A percentile compares a stretch with the other conserved stretches of the same genome.
Evolutionary conservation across 2,329 filamentous ascomycete species (phyloP).

Genomic region (Penicillium sclerotigenum): DNA sequence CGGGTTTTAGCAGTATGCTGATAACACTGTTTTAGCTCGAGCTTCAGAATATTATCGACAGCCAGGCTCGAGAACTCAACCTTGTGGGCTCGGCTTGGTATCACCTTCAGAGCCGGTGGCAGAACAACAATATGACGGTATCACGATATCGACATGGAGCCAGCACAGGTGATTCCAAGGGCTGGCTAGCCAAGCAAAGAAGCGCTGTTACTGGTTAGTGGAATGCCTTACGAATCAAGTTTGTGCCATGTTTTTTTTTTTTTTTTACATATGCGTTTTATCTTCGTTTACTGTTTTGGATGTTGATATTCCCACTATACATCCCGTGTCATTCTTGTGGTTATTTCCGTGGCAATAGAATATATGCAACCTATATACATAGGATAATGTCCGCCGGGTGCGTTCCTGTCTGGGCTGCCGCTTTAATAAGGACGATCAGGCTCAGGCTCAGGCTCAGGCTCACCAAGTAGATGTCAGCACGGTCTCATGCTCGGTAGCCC

Average conservation of each 20-base stretch:
- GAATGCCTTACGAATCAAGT: background rate
- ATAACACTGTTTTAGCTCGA: constrained; percentile 33
- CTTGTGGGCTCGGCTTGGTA: constrained; percentile 50
- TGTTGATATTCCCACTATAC: constrained; percentile 11
- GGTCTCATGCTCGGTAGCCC: too few relatives aligned
- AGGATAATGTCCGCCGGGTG: too few relatives aligned
- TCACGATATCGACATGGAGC: constrained; percentile 41
- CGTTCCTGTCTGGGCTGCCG: too few relatives aligned
- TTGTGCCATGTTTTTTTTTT: background rate
- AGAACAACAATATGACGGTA: constrained; percentile 43
- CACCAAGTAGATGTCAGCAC: too few relatives aligned
- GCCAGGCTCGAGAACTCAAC: constrained; percentile 43
- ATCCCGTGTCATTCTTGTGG: constrained; percentile 5
- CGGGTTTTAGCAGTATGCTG: constrained; percentile 8
- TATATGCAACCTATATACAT: too few relatives aligned
- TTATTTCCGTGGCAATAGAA: constrained; percentile 7
- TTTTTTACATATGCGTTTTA: background rate
- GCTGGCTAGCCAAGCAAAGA: constrained; percentile 47
- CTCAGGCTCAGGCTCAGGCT: too few relatives aligned
- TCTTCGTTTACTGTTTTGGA: constrained; percentile 1
- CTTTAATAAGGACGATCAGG: too few relatives aligned
- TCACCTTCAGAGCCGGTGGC: constrained; percentile 45
- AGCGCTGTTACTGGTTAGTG: constrained; percentile 40
- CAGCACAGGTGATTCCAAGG: constrained; percentile 39
- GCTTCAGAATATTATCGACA: constrained; percentile 41